Percentiles rank a stretch among this genome's conserved stretches.
phyloP scores from a whole-genome alignment of 768 basidiomycete genomes.

The Paxillus rubicundulus region DNA sequence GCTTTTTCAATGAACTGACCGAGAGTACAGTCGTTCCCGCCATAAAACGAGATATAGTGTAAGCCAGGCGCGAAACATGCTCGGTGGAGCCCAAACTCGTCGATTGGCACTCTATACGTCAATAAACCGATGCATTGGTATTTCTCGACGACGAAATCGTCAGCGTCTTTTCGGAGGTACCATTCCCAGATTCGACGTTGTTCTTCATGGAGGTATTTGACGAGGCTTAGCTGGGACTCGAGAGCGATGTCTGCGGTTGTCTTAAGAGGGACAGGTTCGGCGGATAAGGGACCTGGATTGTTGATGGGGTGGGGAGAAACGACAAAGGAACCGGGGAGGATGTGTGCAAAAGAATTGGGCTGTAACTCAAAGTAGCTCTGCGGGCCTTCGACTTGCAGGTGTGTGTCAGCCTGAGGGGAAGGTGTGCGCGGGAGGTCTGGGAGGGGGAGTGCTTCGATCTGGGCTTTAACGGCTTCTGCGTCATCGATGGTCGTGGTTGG shows the following conservation, averaged over 20 bases:
- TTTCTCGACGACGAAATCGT: constrained; percentile 88
- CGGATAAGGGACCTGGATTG: constrained; percentile 31
- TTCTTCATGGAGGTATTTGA: constrained; percentile 82
- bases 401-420: constrained; percentile 29
- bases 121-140: constrained; percentile 86
- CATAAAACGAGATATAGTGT: constrained; percentile 82
- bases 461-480: constrained; percentile 58
- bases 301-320: constrained; percentile 30
- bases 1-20: constrained; percentile 90
- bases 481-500: constrained; percentile 19
- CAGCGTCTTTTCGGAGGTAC: constrained; percentile 83
- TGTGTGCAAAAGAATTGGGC: constrained; percentile 27
- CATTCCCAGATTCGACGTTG: constrained; percentile 92
- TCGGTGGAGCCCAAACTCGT: constrained; percentile 63
- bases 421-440: constrained; percentile 41
- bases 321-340: constrained; percentile 31
- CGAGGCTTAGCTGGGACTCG: constrained; percentile 66
- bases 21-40: constrained; percentile 88
- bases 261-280: constrained; percentile 48
- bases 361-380: constrained; percentile 46
- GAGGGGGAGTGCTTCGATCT: constrained; percentile 54
- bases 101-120: constrained; percentile 75
- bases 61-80: constrained; percentile 76
- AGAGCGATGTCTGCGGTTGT: constrained; percentile 66
- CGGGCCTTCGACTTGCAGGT: constrained; percentile 29